These are phyloP conservation scores for Saprolegnia parasitica DNA, from an alignment of 352 stramenopile species.

Conservation along the genomic window DNA sequence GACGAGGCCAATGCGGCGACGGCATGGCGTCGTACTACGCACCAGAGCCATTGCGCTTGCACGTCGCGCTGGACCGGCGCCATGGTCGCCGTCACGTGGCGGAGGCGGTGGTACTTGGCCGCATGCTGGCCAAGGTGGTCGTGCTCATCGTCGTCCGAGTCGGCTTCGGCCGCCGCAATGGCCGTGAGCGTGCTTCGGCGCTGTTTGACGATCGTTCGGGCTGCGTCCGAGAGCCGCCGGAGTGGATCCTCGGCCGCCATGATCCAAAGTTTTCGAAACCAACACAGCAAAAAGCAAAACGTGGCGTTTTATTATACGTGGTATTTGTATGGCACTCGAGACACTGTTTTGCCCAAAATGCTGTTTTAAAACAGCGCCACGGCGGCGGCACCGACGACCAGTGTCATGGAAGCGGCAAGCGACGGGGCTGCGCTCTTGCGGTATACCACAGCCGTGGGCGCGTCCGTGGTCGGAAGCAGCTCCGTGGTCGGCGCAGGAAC, in stretches of 20 bases:
- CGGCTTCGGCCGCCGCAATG: too few species aligned
- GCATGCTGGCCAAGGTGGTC: not conserved
- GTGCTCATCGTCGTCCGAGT: not conserved
- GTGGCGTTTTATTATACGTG: too few species aligned
- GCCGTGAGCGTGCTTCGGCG: not conserved
- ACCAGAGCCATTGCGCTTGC: constrained; percentile 28
- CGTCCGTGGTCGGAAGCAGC: not conserved
- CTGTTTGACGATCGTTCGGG: not conserved
- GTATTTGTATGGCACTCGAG: too few species aligned
- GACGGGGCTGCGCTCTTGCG: not conserved
- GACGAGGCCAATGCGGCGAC: not conserved
- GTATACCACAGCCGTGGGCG: not conserved
- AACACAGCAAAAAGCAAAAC: too few species aligned
- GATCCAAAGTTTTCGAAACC: not conserved
- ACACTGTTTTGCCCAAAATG: too few species aligned
- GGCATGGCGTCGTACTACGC: not conserved
- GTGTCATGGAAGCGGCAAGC: not conserved
- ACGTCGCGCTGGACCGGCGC: constrained; percentile 16
- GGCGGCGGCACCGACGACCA: not conserved
- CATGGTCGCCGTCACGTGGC: not conserved
- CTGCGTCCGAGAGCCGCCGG: not conserved
- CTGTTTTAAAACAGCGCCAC: too few species aligned
- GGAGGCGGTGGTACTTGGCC: constrained; percentile 22
- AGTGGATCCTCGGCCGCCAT: not conserved
- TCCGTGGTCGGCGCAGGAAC: not conserved